A percentile compares a stretch with the other conserved stretches of the same genome.
Evolutionary conservation across 331 rosid genomes (phyloP).

Genomic region (Ulmus americana): DNA sequence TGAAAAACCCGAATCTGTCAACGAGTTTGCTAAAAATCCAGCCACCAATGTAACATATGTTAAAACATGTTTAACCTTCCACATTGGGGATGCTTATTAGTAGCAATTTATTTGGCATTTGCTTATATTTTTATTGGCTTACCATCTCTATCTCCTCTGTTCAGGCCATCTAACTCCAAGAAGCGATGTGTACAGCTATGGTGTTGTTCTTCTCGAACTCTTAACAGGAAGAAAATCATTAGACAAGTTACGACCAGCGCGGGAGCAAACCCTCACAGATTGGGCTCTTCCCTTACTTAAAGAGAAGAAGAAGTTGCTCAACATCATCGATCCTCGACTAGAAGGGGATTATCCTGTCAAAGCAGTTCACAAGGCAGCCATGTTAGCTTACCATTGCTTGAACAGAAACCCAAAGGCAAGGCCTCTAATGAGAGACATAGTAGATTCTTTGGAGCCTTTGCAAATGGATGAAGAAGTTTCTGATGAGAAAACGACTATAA

Average conservation of each 20-base stretch:
- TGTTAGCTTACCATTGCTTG: constrained; percentile 88
- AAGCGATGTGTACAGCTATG: constrained; percentile 93
- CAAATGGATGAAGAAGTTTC: constrained; percentile 43
- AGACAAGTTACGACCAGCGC: constrained; percentile 71
- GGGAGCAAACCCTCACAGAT: constrained; percentile 86
- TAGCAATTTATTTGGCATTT: neutral
- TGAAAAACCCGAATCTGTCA: too few relatives aligned
- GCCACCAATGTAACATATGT: too few relatives aligned
- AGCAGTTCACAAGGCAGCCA: constrained; percentile 82
- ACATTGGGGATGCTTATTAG: neutral
- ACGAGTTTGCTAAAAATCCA: too few relatives aligned
- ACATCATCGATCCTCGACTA: constrained; percentile 72
- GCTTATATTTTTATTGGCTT: neutral
- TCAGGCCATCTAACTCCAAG: constrained; percentile 90
- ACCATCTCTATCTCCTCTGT: neutral
- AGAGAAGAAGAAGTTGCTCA: constrained; percentile 75
- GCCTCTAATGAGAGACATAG: constrained; percentile 91
- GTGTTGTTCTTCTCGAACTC: constrained; percentile 91
- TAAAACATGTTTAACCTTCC: too few relatives aligned
- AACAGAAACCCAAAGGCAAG: constrained; percentile 94
- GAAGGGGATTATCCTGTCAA: constrained; percentile 73
- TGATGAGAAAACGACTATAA: constrained; percentile 37
- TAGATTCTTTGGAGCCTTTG: constrained; percentile 90
- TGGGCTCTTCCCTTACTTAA: constrained; percentile 93
- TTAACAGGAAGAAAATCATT: constrained; percentile 78